Conservation (phyloP, 169 alveolate species). For the Eimeria nieschulzi region DNA sequence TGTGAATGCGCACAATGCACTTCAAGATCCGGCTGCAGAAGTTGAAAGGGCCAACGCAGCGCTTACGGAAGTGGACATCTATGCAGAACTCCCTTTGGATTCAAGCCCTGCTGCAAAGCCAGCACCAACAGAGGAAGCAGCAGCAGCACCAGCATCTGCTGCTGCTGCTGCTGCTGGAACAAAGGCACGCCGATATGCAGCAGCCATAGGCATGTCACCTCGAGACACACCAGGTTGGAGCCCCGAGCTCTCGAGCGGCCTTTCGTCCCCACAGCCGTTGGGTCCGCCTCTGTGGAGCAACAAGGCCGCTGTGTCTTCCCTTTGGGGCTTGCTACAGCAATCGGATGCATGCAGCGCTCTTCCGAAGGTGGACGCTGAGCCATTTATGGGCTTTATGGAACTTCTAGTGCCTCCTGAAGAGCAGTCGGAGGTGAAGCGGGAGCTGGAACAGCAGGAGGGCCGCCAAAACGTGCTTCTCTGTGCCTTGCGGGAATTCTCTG, state of each 20-base stretch:
- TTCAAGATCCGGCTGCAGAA: background rate
- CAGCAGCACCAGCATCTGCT: background rate
- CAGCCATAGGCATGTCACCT: too few relatives aligned
- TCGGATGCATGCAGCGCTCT: conserved; percentile 41
- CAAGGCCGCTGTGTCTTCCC: too few relatives aligned
- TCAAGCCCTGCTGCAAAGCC: background rate
- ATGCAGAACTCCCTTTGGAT: background rate
- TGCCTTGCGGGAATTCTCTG: conserved; percentile 10
- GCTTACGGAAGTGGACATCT: background rate
- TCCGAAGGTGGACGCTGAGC: conserved; percentile 13
- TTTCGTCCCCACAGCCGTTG: too few relatives aligned
- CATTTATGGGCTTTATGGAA: background rate
- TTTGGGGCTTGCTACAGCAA: conserved; percentile 28
- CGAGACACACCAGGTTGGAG: too few relatives aligned
- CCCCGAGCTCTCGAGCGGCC: too few relatives aligned
- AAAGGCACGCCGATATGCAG: too few relatives aligned
- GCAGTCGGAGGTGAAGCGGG: conserved; percentile 6
- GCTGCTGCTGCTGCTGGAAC: background rate
- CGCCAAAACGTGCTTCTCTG: background rate
- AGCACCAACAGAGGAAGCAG: background rate
- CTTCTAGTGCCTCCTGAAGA: conserved; percentile 17
- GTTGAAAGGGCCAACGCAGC: background rate
- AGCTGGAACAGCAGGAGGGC: conserved; percentile 35
- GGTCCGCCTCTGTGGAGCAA: too few relatives aligned
- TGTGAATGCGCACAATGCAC: background rate